phyloP scores from a whole-genome alignment of 176 grass and related monocot genomes.

The Musa schizocarpa region DNA sequence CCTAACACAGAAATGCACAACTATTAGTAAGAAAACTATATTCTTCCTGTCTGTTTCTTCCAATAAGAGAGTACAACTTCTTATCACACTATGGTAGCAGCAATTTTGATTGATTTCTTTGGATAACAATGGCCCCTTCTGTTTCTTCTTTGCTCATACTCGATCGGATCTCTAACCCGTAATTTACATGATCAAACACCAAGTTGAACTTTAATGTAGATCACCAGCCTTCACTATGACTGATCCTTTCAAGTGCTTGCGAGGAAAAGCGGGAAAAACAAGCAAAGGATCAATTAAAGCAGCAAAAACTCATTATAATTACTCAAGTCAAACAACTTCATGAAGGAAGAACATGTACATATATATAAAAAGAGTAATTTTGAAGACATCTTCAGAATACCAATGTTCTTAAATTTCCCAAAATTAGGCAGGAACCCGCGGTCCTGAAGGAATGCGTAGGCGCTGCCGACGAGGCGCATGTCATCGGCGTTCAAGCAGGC shows the following conservation, averaged over 20 bases:
- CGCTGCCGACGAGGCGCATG: constrained; percentile 75
- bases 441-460: constrained; percentile 61
- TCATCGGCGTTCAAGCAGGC: constrained; percentile 90
- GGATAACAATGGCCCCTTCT: neutral
- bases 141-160: neutral
- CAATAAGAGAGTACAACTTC: neutral
- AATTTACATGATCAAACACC: neutral
- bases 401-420: constrained; percentile 73
- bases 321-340: neutral
- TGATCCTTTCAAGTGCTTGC: neutral
- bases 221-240: neutral
- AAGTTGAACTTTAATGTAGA: neutral
- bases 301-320: neutral
- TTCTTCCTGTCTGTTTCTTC: neutral
- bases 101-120: too few relatives aligned
- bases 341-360: neutral
- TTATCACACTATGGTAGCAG: neutral
- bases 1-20: neutral
- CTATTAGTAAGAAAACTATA: neutral
- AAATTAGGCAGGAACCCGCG: constrained; percentile 54
- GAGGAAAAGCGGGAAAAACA: neutral
- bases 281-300: neutral
- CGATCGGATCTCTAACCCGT: neutral
- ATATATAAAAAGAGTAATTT: neutral
- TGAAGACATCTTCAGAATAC: constrained; percentile 15